Evolutionary conservation across 768 basidiomycete genomes (phyloP), one percentile per base, ranked within the genome.

Genomic region (Tylopilus cervinicoccineus): DNA sequence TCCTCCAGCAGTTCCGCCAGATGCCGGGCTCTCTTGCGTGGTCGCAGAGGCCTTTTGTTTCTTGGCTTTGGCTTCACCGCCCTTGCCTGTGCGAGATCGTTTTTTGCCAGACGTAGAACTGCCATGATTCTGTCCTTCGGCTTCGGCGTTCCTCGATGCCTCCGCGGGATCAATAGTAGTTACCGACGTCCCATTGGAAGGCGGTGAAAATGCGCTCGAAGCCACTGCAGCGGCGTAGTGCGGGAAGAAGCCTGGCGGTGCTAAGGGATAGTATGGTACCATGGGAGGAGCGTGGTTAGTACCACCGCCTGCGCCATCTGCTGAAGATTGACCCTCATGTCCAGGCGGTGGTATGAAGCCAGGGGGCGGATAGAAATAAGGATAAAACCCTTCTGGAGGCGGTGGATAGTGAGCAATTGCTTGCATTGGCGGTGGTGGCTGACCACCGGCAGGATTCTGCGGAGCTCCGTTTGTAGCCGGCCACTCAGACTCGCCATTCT

Each of bases 321-420:
- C 41, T 37, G 63, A 45, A 20, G 66, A 41, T 11, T 66, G 70
- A 3, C 63, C 70, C 16, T 76, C 73, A 24, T 70, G 69, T 0
- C 68, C 60, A 6, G 70, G 62, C 0, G 68, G 63, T 0, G 68
- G 64, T 20, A 72, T 59, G 54, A 74, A 75, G 3, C 70, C 70
- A n/a, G 70, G 68, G 1, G 64, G 59, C 3, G 74, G 72, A 48
- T 72, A 73, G 43, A 65, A 70, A 46, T 69, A 72, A n/a, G 72
- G 70, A 54, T 70, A 75, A 46, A 73, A 76, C 6, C 71, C 71
- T 38, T 75, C 73, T 0, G 74, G 73, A 2, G 68, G 59, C 0
- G 70, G 64, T 1, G 71, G 57, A 40, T 69, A 72, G 43, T 61
- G 51, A 5, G 59, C 39, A 43, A 67, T 48, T 34, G 63, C 40